Base-by-base conservation (phyloP, 805 yeast species). In the Starmerella bacillaris region DNA sequence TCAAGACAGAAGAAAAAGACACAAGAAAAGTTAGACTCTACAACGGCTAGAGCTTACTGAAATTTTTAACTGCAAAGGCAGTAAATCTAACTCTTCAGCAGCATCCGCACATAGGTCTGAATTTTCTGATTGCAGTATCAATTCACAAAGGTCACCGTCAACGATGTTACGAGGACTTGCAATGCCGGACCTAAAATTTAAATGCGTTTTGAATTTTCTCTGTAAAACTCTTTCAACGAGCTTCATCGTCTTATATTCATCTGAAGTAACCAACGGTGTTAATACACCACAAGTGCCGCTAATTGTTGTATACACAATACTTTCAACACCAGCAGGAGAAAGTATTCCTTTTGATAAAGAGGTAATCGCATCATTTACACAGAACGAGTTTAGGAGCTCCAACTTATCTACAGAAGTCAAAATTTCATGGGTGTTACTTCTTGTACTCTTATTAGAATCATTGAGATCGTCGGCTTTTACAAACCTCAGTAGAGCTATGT, bases 91-190 rank as follows among this genome's bases (percentile, higher is more conserved):
- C 9, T 22, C 26, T 9, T 22, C 26, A 22, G n/a, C 26, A 22
- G n/a, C 26, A n/a, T 9, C n/a, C 26, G 9, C 26, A 11, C 9
- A 22, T n/a, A 22, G 12, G 9, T 22, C 26, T 11, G 26, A n/a
- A 9, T 22, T 22, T 22, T 22, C 26, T n/a, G n/a, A n/a, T n/a
- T n/a, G n/a, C 3, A 30, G 55, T 47, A 60, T 78, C 28, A 55
- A 51, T 47, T 82, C 94, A 32, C 86, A 60, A 12, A 79, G 59
- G 51, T 89, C 96, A 7, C 98, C 98, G 56, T 89, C 95, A 27
- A 89, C 64, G 2, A 78, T 72, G 33, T 70, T 66, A 42, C 72
- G 74, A 2, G 65, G 68, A 0, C 95, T 94, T n/a, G 70, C 72
- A 51, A 80, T 82, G 49, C 75, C 77, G 35, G 95, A 66, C 37